Evolutionary conservation across 2,329 filamentous ascomycete species (phyloP), one percentile per base, ranked within the genome.

Genomic region (Pestalotiopsis sp.): DNA sequence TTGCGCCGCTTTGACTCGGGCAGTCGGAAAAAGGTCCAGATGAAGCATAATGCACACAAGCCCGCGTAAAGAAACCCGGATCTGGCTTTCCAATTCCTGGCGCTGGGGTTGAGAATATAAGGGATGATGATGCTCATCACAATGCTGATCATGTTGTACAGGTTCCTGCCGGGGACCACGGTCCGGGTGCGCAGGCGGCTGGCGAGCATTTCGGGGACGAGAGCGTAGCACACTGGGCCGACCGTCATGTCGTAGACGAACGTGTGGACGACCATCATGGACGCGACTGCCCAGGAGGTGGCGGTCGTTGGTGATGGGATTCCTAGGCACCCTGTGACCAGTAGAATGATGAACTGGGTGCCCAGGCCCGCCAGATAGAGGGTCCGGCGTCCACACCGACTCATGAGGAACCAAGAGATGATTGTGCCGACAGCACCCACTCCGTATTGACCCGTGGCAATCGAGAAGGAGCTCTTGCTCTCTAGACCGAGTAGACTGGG

Each of bases 151-250:
- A 83, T 71, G 63, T 83, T 80, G 75, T 82, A 83, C 17, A 75
- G 71, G 61, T 78, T 79, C 12, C 69, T 63, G 17, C 66, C 69
- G 31, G 67, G 52, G 25, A 66, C 69, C 23, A 70, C 69, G 11
- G 69, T 82, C 73, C 82, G 59, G 17, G 12, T 61, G 13, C 56
- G 92, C 39, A 98, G 86, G 1, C 94, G 88, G 17, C 93, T 89
- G 0, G 94, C 94, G 0, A 93, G 94, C 23, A 97, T 81, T 79
- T 97, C 94, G 1, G 92, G 89, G 4, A 97, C 94, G 11, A 97
- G 87, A 0, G 94, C 96, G 82, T 97, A 97, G 80, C 92, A 94
- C 6, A 97, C 94, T 0, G 94, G 96, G 52, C 94, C 94, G 64
- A 97, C 94, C 0, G 93, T 93, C 62, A 95, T 85, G 78, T 97